phyloP scores from a whole-genome alignment of 305 asterid species.

The Solanum hybrid region DNA sequence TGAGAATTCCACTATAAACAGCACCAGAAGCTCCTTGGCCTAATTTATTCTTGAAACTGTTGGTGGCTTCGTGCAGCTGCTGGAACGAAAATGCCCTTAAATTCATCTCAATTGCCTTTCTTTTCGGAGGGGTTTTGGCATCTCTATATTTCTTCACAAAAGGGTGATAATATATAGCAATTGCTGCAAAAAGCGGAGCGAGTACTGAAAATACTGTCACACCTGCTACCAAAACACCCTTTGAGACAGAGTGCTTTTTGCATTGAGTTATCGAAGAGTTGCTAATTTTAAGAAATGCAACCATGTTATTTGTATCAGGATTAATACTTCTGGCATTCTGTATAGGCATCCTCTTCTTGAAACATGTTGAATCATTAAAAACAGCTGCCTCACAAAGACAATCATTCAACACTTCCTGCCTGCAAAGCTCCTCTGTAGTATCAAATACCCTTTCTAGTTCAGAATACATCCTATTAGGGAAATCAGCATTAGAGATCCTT shows the following conservation, averaged over 20 bases:
- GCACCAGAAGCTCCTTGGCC: slow-evolving; percentile 24
- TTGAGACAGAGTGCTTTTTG: background rate
- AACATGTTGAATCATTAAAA: background rate
- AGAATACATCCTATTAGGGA: background rate
- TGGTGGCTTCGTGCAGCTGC: slow-evolving; percentile 26
- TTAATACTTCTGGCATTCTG: background rate
- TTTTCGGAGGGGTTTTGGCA: background rate
- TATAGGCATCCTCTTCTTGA: slow-evolving; percentile 18
- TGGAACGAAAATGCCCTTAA: slow-evolving; percentile 17
- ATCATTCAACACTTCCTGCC: slow-evolving; percentile 2
- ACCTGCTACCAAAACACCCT: background rate
- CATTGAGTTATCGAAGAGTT: background rate
- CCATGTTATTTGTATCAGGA: background rate
- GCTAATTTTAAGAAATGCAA: background rate
- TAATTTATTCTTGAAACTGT: slow-evolving; percentile 17
- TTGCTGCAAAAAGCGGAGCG: background rate
- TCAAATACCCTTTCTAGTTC: background rate
- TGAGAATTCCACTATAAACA: slow-evolving; percentile 19
- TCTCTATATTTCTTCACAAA: background rate
- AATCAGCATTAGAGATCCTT: background rate
- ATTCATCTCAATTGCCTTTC: background rate
- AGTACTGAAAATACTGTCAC: slow-evolving; percentile 1
- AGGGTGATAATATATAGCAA: background rate
- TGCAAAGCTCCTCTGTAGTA: background rate
- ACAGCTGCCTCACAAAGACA: slow-evolving; percentile 16